These are phyloP conservation scores for Tetracladium maxilliforme DNA, from an alignment of 2,329 filamentous ascomycete genomes.

Conservation along the genomic window DNA sequence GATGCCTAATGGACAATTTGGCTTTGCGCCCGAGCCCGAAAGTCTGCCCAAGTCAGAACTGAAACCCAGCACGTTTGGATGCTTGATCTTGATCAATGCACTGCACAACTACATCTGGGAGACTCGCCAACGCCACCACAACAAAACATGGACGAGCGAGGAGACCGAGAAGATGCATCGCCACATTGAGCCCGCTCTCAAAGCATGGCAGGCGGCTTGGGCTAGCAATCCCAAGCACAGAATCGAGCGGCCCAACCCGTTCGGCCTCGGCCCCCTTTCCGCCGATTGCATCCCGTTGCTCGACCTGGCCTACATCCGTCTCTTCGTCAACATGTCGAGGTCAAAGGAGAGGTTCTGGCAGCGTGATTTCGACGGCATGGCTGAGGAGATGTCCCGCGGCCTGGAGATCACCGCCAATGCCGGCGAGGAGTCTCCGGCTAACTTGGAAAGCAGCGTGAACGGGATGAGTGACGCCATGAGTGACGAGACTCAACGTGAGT, in stretches of 20 bases:
- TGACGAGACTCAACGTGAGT: constrained; percentile 3
- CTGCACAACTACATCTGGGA: constrained; percentile 99
- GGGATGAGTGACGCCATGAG: constrained; percentile 8
- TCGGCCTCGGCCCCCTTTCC: constrained; percentile 66
- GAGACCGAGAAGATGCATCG: constrained; percentile 94
- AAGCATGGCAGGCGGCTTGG: constrained; percentile 92
- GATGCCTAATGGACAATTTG: constrained; percentile 24
- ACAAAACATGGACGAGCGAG: constrained; percentile 76
- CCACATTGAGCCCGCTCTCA: constrained; percentile 84
- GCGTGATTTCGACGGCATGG: constrained; percentile 83
- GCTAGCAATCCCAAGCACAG: constrained; percentile 73
- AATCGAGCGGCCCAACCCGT: constrained; percentile 72
- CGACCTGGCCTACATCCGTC: constrained; percentile 79
- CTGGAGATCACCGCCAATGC: constrained; percentile 62
- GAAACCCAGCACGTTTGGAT: constrained; percentile 81
- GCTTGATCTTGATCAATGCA: constrained; percentile 81
- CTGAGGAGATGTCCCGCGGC: constrained; percentile 69
- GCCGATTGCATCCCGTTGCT: constrained; percentile 84
- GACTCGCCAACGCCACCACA: constrained; percentile 78
- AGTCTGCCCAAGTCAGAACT: constrained; percentile 47
- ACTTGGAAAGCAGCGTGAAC: constrained; percentile 23
- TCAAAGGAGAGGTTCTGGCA: constrained; percentile 93
- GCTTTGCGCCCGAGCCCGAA: constrained; percentile 25
- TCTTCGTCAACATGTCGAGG: constrained; percentile 85
- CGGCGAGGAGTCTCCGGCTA: constrained; percentile 48